Evolutionary conservation across 2,329 filamentous ascomycete genomes (phyloP), one percentile per base, ranked within the genome.

Genomic region (Penicillium sp.): DNA sequence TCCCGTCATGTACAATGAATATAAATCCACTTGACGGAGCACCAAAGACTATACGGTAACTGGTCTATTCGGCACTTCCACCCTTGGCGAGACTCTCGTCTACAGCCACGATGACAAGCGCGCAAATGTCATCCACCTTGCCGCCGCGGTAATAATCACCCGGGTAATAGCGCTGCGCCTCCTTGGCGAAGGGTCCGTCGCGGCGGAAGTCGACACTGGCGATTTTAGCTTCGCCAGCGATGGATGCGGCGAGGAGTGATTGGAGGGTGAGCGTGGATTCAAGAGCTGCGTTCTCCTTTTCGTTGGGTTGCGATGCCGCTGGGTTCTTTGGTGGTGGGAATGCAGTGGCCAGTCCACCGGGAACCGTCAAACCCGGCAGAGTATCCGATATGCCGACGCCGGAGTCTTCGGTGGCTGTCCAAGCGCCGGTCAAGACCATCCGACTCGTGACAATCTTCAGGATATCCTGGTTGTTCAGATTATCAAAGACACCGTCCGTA

Each of bases 401-500:
- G 6, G 82, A 80, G 3, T 85, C 77, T 0, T 77, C 78, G 1
- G 84, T 85, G 66, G 83, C 82, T 19, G 84, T 80, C 92, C 93
- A 97, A 0, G 91, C 92, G 3, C 89, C 89, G 4, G 82, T 80
- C 14, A 83, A 79, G 36, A 87, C 81, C 92, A 99, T 96, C 31
- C 87, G 82, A 50, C 84, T 82, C 65, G 89, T 94, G 27, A 94
- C 87, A 54, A 96, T 87, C 60, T 87, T 86, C 13, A 99, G 83
- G 33, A 96, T 89, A 66, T 99, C 92, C 70, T 96, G 90, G 69
- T 92, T 90, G 70, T 91, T 95, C 35, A 99, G 82, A 69, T 99
- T 99, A 75, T 99, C 95, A 85, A 95, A 95, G 4, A 98, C 89
- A 4, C 95, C 95, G 75, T 99, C 95, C 0, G 92, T 96, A 1